A percentile compares a stretch with the other conserved stretches of the same genome.
Evolutionary conservation across 192 early-diverging fungal species (phyloP).

Genomic region (Funneliformis geosporum): DNA sequence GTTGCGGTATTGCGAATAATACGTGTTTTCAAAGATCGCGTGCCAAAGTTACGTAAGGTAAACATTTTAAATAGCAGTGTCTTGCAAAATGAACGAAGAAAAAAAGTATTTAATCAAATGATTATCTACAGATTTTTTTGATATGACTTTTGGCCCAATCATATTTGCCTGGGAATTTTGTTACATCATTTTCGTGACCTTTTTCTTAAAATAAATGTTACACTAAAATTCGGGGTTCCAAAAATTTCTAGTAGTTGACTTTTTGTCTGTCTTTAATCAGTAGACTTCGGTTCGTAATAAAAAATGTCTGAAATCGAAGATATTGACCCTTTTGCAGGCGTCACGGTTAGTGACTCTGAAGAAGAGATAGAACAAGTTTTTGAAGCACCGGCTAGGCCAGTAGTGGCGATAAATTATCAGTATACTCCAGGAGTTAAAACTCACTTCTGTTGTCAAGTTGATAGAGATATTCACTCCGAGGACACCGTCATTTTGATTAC

Average conservation of each 20-base stretch:
- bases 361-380: neutral
- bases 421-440: constrained; percentile 6
- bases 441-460: constrained; percentile 26
- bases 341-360: neutral
- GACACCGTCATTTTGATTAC: neutral
- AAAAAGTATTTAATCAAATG: too few relatives aligned
- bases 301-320: neutral
- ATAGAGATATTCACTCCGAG: neutral
- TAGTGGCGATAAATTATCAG: neutral
- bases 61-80: neutral
- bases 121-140: too few relatives aligned
- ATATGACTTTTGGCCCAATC: too few relatives aligned
- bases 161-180: too few relatives aligned
- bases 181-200: too few relatives aligned
- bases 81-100: too few relatives aligned
- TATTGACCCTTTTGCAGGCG: neutral
- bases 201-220: too few relatives aligned
- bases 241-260: too few relatives aligned
- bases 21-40: neutral
- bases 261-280: too few relatives aligned
- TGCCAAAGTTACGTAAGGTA: neutral
- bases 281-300: neutral
- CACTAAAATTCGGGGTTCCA: too few relatives aligned
- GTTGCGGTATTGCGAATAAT: neutral
- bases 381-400: neutral